Base-by-base conservation (phyloP, 2,329 filamentous ascomycete species). In the Pseudocercospora vitis region DNA sequence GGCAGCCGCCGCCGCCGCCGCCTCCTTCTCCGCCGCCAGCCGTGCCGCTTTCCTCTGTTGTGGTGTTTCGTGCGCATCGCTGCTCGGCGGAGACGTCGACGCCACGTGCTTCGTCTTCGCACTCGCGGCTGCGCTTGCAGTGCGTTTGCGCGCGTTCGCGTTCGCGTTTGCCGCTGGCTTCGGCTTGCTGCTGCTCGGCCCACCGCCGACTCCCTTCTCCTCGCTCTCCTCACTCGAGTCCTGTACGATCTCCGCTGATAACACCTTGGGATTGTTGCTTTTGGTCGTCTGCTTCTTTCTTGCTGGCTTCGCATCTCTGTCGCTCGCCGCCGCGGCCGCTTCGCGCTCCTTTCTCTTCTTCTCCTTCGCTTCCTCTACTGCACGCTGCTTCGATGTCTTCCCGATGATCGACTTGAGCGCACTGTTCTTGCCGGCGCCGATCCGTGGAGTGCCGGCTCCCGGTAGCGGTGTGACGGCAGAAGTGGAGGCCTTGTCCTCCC, bases 161-260 rank as follows among this genome's bases (percentile, higher is more conserved):
- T 50, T 42, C 9, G 53, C 56, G 52, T 40, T 51, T 42, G 59
- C 37, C 6, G 52, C 28, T 35, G 54, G 18, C 52, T 58, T 62
- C 57, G 60, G 51, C 53, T 57, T 55, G 49, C 52, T 59, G 50
- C 59, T 62, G 50, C 56, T 50, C 31, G 55, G 29, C 19, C 55
- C 55, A 7, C 55, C 54, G n/a, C 55, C 57, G 29, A 1, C 45
- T 60, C 65, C 28, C 28, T 70, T 76, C 42, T 74, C 73, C 37
- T 60, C 65, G 48, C 64, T 65, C 19, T 71, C 77, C 48, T 75
- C 73, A 47, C 70, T 68, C 8, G 79, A 81, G 60, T 79, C 77
- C 50, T 78, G 72, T 18, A 81, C 76, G 48, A 76, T 74, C 64
- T 81, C 79, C 1, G 76, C 74, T 7, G 78, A 81, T 64, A 81